Evolutionary conservation across 2,329 filamentous ascomycete genomes (phyloP).

Genomic region (Phoma sp.): DNA sequence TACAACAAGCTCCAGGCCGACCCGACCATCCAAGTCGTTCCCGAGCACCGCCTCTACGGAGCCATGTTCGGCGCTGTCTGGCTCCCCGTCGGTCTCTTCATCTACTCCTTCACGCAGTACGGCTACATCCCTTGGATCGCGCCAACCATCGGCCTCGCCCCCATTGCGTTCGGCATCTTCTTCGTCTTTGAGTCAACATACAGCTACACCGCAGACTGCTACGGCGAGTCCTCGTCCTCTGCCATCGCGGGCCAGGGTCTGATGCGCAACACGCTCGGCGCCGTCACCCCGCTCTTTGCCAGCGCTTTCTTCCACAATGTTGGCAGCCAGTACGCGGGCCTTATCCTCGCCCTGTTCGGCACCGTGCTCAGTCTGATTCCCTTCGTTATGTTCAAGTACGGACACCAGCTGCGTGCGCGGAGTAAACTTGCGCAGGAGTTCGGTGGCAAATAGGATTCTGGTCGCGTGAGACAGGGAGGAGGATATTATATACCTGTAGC

Average conservation of each 20-base stretch:
- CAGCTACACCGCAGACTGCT: slow-evolving; percentile 61
- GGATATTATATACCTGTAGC: neutral
- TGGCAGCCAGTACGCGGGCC: slow-evolving; percentile 59
- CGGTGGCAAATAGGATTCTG: slow-evolving; percentile 8
- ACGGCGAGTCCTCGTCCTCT: slow-evolving; percentile 54
- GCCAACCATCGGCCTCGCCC: slow-evolving; percentile 56
- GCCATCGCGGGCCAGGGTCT: slow-evolving; percentile 60
- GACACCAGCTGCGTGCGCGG: slow-evolving; percentile 47
- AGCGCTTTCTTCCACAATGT: slow-evolving; percentile 61
- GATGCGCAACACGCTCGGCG: slow-evolving; percentile 61
- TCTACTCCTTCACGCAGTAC: slow-evolving; percentile 63
- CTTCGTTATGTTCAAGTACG: slow-evolving; percentile 54
- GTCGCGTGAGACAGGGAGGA: neutral
- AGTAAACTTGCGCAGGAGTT: slow-evolving; percentile 50
- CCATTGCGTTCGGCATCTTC: slow-evolving; percentile 61
- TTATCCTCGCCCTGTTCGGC: slow-evolving; percentile 57
- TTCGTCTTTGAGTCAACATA: slow-evolving; percentile 58
- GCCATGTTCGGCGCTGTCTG: slow-evolving; percentile 42
- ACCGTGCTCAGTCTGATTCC: slow-evolving; percentile 52
- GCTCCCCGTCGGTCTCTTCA: slow-evolving; percentile 46
- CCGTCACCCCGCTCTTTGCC: slow-evolving; percentile 60
- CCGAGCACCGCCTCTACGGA: slow-evolving; percentile 42
- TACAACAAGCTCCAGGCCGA: slow-evolving; percentile 53
- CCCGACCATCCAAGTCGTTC: slow-evolving; percentile 45
- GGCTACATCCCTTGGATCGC: slow-evolving; percentile 57